phyloP scores from a whole-genome alignment of 345 rosid genomes.

The Atalantia buxifolia region DNA sequence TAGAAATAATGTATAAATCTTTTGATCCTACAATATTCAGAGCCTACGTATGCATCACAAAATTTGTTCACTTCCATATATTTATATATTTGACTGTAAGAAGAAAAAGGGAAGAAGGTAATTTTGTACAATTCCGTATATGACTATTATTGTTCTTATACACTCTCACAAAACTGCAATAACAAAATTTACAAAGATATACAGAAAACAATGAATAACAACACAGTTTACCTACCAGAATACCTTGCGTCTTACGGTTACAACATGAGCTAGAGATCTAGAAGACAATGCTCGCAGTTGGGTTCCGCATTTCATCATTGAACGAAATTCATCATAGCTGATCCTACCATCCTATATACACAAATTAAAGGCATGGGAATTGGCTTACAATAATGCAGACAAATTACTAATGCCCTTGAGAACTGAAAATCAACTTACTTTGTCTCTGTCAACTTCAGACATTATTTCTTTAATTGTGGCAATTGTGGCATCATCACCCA shows the following conservation, averaged over 20 bases:
- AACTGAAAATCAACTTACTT: slow-evolving; percentile 39
- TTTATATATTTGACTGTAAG: no score
- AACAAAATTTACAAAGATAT: neutral
- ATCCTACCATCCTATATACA: slow-evolving; percentile 79
- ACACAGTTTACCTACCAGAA: neutral
- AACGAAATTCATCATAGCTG: slow-evolving; percentile 76
- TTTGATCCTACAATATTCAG: no score
- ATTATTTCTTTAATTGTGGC: slow-evolving; percentile 68
- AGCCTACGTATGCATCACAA: no score
- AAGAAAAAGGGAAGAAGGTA: no score
- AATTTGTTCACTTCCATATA: accelerated
- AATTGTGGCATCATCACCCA: slow-evolving; percentile 54
- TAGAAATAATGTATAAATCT: no score
- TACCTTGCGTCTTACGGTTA: neutral
- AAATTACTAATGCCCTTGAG: neutral
- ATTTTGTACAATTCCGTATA: no score
- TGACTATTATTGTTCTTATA: no score
- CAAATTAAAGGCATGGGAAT: neutral
- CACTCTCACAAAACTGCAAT: neutral
- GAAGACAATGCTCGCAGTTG: slow-evolving; percentile 49
- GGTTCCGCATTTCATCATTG: slow-evolving; percentile 86
- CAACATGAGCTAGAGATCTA: slow-evolving; percentile 10
- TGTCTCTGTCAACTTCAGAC: slow-evolving; percentile 84
- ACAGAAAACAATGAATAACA: neutral
- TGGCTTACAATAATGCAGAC: neutral